These are phyloP conservation scores for Claviceps pazoutovae DNA, from an alignment of 2,329 filamentous ascomycete species.

Conservation along the genomic window DNA sequence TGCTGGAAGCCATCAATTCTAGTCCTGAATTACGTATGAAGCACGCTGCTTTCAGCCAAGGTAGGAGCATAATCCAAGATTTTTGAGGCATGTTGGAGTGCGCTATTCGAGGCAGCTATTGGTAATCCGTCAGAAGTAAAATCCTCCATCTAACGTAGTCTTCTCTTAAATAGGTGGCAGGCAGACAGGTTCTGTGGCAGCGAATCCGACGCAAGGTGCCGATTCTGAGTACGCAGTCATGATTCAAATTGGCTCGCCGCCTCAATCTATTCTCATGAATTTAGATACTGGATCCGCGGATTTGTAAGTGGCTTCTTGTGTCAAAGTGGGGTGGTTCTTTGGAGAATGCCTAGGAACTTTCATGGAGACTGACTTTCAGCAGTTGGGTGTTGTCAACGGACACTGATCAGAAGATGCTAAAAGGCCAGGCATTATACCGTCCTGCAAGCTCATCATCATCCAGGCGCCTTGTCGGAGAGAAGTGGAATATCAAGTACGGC, in stretches of 20 bases:
- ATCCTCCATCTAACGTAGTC: background rate
- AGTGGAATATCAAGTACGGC: constrained; percentile 50
- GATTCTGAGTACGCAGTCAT: constrained; percentile 48
- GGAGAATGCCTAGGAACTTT: background rate
- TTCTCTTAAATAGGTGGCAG: constrained; percentile 2
- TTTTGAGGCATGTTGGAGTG: background rate
- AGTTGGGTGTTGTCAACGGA: constrained; percentile 57
- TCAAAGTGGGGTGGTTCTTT: background rate
- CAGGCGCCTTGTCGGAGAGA: constrained; percentile 25
- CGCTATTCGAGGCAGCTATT: background rate
- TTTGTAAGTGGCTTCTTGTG: constrained; percentile 18
- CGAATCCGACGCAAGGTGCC: constrained; percentile 18
- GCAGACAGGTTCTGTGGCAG: constrained; percentile 12
- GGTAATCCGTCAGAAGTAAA: background rate
- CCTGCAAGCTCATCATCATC: constrained; percentile 29
- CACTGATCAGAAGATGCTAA: constrained; percentile 30
- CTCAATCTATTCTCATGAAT: constrained; percentile 48
- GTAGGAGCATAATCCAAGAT: background rate
- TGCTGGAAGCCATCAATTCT: constrained; percentile 13
- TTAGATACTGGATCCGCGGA: constrained; percentile 52
- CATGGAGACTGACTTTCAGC: background rate
- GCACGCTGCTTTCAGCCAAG: constrained; percentile 6
- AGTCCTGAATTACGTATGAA: constrained; percentile 13
- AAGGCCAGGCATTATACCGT: constrained; percentile 44
- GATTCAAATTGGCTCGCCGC: constrained; percentile 44